phyloP scores from a whole-genome alignment of 2,329 filamentous ascomycete genomes.

The Aureobasidium lini region DNA sequence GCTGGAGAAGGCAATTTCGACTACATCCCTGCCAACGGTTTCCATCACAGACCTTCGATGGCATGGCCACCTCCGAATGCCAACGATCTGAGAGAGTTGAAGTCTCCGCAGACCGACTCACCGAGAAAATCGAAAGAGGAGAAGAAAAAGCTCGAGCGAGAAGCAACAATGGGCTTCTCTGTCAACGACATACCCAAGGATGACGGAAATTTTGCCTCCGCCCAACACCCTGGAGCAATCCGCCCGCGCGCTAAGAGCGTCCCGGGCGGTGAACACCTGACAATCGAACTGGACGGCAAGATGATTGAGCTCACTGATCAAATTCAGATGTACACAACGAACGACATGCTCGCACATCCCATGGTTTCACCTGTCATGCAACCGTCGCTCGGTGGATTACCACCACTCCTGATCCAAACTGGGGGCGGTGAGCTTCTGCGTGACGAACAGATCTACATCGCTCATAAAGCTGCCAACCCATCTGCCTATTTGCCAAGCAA shows the following conservation, averaged over 20 bases:
- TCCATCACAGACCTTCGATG: constrained; percentile 79
- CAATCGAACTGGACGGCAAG: constrained; percentile 63
- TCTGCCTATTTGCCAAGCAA: constrained; percentile 64
- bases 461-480: constrained; percentile 89
- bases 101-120: not conserved
- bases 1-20: constrained; percentile 64
- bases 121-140: not conserved
- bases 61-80: constrained; percentile 90
- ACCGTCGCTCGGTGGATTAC: constrained; percentile 79
- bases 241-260: not conserved
- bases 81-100: constrained; percentile 51
- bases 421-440: constrained; percentile 84
- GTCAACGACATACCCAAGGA: constrained; percentile 19
- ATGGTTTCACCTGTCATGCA: constrained; percentile 85
- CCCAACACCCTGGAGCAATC: not conserved
- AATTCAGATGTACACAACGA: constrained; percentile 82
- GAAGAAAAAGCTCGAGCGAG: constrained; percentile 16
- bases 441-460: constrained; percentile 91
- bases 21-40: constrained; percentile 82
- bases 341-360: constrained; percentile 76
- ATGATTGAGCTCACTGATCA: constrained; percentile 75
- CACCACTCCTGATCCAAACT: constrained; percentile 76
- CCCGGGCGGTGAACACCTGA: constrained; percentile 37
- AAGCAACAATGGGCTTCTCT: constrained; percentile 32
- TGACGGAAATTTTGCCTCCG: not conserved